Base-by-base conservation (phyloP, 192 early-diverging fungal genomes). In the Jimgerdemannia flammicorona region DNA sequence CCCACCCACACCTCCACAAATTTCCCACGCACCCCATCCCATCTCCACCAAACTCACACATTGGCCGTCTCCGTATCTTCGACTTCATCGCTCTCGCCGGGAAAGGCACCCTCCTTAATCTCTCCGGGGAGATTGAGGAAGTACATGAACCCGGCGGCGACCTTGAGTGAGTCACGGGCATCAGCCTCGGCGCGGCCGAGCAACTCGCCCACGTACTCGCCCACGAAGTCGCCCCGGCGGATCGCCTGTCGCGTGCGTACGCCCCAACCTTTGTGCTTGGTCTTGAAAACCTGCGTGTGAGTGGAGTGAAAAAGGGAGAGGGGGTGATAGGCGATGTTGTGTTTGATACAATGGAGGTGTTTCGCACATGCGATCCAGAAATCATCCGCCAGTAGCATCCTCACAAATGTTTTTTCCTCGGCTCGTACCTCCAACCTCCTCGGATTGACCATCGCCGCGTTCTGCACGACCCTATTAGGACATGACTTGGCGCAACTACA, bases 171-270 rank as follows among this genome's bases (percentile, higher is more conserved):
- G 40, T 68, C 67, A 20, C 67, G 67, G 7, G 29, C 29, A 6
- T 40, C 6, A 18, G 29, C 19, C 19, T 68, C 67, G 9, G 19
- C 67, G 29, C 40, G 29, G 67, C 18, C 40, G 9, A 68, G 6
- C 40, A 68, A 19, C 67, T 68, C 67, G 18, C 67, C 67, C 19
- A 68, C 40, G 19, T 68, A 68, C 19, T 68, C 67, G 18, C 67
- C 67, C 7, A 68, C 19, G 19, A 40, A 68, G 67, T 20, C 19
- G 67, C 67, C 67, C 7, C 29, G 9, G 6, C 29, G 67, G 19
- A 68, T 68, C 67, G 67, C 67, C 19, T 41, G 19, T 40, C 40
- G 19, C 9, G 67, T 41, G 40, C 67, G 67, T 40, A 68, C 67
- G 67, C 29, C 67, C 67, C 67, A 68, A 41, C 67, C 67, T 68